Evolutionary conservation across 2,329 filamentous ascomycete species (phyloP), one percentile per base, ranked within the genome.

Genomic region (Didymella exigua): DNA sequence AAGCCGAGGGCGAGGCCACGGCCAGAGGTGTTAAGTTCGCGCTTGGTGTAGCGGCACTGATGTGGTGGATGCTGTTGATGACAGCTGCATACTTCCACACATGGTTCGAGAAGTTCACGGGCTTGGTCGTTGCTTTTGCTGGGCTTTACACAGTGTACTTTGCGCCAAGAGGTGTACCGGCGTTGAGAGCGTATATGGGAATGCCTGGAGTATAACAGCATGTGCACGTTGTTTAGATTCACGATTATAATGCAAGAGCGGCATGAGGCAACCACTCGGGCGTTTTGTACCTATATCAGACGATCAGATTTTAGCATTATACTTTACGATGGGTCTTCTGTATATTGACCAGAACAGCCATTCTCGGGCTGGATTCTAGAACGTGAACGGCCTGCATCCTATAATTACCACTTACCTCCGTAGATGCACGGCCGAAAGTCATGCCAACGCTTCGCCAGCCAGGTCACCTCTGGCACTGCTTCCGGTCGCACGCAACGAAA

Each of bases 61-160:
- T 88, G 70, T 84, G 88, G 79, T 98, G 95, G 91, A 99, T 99
- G 95, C 76, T 99, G 72, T 81, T 98, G 58, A 99, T 99, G 95
- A 99, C 95, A 34, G 93, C 93, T 2, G 93, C 96, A 33, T 99
- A 93, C 81, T 99, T 99, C 70, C 95, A 99, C 76, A 99, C 95
- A 0, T 98, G 93, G 93, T 88, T 96, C 67, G 95, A 99, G 79
- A 99, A 98, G 88, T 78, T 81, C 46, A 82, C 79, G 14, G 80
- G 79, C 0, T 63, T 81, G 46, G 19, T 79, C n/a, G 78, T 82
- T 19, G 80, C 79, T 1, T 79, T 80, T 58, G 60, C 60, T 13
- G 76, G 74, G 8, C 61, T 82, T 14, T 81, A 77, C 61, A 53
- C 67, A 2, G 75, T 82, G 5, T 82, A 82, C 62, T 81, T 81